Conservation (phyloP, 1,139 yeast genomes). For the Geotrichum europaeum region DNA sequence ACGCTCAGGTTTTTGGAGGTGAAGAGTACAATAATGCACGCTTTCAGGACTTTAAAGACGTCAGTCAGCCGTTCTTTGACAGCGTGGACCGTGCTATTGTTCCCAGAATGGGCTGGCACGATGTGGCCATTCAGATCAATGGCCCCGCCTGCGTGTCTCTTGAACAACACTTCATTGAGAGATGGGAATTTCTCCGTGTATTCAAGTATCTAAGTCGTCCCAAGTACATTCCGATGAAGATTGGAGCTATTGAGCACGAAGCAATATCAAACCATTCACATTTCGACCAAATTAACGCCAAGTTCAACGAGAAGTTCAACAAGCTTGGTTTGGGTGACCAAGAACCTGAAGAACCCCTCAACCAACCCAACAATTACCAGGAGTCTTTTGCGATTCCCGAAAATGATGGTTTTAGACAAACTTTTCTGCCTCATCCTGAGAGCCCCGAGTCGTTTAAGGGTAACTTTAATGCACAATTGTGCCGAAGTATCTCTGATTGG, state of each 20-base stretch:
- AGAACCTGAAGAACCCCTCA: neutral
- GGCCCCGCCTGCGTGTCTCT: slow-evolving; percentile 19
- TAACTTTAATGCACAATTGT: slow-evolving; percentile 15
- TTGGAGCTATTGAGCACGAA: slow-evolving; percentile 15
- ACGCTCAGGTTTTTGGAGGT: slow-evolving; percentile 16
- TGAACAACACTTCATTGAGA: slow-evolving; percentile 19
- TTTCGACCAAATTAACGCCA: neutral
- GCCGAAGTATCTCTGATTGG: slow-evolving; percentile 19
- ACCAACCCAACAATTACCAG: slow-evolving; percentile 5
- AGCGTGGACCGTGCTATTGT: slow-evolving; percentile 15
- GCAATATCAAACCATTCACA: slow-evolving; percentile 1
- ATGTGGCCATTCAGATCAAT: slow-evolving; percentile 18
- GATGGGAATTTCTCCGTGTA: slow-evolving; percentile 20
- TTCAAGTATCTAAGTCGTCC: slow-evolving; percentile 18
- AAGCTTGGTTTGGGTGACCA: slow-evolving; percentile 6
- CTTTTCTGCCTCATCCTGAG: slow-evolving; percentile 13
- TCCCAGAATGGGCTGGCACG: slow-evolving; percentile 22
- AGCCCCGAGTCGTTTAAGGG: slow-evolving; percentile 15
- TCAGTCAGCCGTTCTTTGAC: slow-evolving; percentile 13
- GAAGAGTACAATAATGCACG: slow-evolving; percentile 21
- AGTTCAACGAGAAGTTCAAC: neutral
- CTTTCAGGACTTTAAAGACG: slow-evolving; percentile 15
- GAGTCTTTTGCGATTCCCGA: slow-evolving; percentile 12
- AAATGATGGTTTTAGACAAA: slow-evolving; percentile 10
- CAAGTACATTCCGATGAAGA: slow-evolving; percentile 14